Conservation (phyloP, 257 asterid species). For the Solanum sitiens region DNA sequence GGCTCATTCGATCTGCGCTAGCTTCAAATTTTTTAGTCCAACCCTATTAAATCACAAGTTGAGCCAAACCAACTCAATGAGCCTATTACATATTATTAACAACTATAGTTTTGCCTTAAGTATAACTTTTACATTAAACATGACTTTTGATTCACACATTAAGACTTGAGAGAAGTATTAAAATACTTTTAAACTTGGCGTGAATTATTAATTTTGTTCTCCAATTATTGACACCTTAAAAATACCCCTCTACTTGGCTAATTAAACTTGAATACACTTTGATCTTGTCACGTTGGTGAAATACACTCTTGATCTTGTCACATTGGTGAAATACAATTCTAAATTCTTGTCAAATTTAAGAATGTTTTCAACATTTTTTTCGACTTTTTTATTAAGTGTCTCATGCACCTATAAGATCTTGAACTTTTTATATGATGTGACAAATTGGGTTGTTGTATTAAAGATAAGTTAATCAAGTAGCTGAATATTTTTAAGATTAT, state of each 20-base stretch:
- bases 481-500: no score
- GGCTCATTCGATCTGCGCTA: not conserved
- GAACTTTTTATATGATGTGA: not conserved
- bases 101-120: not conserved
- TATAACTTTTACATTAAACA: not conserved
- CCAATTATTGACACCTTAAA: not conserved
- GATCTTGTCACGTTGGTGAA: not conserved
- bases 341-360: accelerated
- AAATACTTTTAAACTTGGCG: not conserved
- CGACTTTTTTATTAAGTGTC: not conserved
- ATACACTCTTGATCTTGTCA: not conserved
- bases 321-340: not conserved
- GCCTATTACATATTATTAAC: not conserved
- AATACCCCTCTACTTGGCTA: not conserved
- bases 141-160: not conserved
- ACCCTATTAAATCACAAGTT: not conserved
- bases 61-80: not conserved
- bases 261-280: not conserved
- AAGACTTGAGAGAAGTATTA: not conserved
- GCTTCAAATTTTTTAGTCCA: not conserved
- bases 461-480: not conserved
- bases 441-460: not conserved
- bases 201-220: not conserved
- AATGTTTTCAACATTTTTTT: no score
- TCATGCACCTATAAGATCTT: not conserved